Percentiles rank a stretch among this genome's conserved stretches.
Evolutionary conservation across 495 filamentous ascomycete genomes (phyloP).

Genomic region (Penicillium robsamsonii): DNA sequence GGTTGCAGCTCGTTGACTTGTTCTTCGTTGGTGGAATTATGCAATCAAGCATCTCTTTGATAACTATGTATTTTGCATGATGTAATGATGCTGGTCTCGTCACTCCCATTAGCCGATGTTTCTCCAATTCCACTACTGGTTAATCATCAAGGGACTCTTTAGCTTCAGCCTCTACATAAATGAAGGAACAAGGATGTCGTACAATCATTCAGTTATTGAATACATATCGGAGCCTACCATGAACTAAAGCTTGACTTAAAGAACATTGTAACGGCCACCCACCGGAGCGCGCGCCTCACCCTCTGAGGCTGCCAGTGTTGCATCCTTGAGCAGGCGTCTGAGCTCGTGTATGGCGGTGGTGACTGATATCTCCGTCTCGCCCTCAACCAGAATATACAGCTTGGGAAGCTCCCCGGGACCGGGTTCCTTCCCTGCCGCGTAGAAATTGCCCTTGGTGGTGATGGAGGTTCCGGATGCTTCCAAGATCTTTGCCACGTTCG

Average conservation of each 20-base stretch:
- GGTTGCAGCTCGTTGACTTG: neutral
- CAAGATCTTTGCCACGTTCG: conserved; percentile 97
- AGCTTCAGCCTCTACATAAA: neutral
- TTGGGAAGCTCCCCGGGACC: conserved; percentile 74
- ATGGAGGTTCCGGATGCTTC: conserved; percentile 94
- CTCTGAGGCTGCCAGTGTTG: conserved; percentile 86
- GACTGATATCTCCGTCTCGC: conserved; percentile 91
- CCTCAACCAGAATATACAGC: conserved; percentile 95
- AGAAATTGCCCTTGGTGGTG: conserved; percentile 94
- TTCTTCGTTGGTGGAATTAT: neutral
- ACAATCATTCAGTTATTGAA: conserved; percentile 12
- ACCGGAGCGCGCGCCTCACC: conserved; percentile 75
- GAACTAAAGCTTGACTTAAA: conserved; percentile 64
- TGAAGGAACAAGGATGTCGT: conserved; percentile 13
- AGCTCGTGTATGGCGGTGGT: conserved; percentile 89
- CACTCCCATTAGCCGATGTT: neutral
- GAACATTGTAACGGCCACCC: conserved; percentile 86
- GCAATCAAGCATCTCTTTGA: neutral
- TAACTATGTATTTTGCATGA: neutral
- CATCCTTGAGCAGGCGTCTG: conserved; percentile 83
- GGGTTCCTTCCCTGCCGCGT: conserved; percentile 76
- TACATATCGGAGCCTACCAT: neutral
- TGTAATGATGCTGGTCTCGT: neutral
- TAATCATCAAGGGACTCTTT: neutral
- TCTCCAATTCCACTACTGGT: neutral